Percentiles rank a stretch among this genome's conserved stretches.
These are phyloP conservation scores for Vanilla planifolia DNA, from an alignment of 106 monocot species.

Conservation along the genomic window DNA sequence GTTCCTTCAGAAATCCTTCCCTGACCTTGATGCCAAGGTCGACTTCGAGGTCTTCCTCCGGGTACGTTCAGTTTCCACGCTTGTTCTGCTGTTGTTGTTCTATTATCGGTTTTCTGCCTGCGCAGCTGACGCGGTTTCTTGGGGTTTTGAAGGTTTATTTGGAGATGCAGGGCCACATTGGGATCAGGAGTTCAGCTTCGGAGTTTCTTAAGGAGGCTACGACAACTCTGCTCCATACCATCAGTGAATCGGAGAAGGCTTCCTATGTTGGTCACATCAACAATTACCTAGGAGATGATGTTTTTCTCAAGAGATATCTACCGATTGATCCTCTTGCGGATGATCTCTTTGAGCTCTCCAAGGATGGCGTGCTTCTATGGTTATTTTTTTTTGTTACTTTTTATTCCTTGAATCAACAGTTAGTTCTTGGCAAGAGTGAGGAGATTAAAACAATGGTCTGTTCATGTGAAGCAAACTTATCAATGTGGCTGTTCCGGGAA, in stretches of 20 bases:
- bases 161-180: conserved; percentile 24
- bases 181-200: conserved; percentile 18
- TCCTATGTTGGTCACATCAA: conserved; percentile 38
- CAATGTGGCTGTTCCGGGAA: conserved; percentile 62
- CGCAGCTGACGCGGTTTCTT: not conserved
- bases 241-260: conserved; percentile 40
- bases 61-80: conserved; percentile 14
- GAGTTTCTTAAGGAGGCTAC: conserved; percentile 36
- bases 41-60: conserved; percentile 81
- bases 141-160: conserved; percentile 19
- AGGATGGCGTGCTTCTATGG: conserved; percentile 36
- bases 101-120: not conserved
- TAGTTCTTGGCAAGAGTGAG: not conserved
- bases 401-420: not conserved
- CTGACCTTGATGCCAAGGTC: conserved; percentile 24
- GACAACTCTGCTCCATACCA: conserved; percentile 32
- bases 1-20: conserved; percentile 23
- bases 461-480: conserved; percentile 42
- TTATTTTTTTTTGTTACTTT: conserved; percentile 6
- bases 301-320: conserved; percentile 21
- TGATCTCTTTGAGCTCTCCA: conserved; percentile 35
- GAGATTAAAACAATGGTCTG: conserved; percentile 4
- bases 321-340: conserved; percentile 26
- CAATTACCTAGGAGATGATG: conserved; percentile 26
- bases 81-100: not conserved